These are phyloP conservation scores for Fusarium luffae DNA, from an alignment of 2,329 filamentous ascomycete genomes.

Conservation along the genomic window DNA sequence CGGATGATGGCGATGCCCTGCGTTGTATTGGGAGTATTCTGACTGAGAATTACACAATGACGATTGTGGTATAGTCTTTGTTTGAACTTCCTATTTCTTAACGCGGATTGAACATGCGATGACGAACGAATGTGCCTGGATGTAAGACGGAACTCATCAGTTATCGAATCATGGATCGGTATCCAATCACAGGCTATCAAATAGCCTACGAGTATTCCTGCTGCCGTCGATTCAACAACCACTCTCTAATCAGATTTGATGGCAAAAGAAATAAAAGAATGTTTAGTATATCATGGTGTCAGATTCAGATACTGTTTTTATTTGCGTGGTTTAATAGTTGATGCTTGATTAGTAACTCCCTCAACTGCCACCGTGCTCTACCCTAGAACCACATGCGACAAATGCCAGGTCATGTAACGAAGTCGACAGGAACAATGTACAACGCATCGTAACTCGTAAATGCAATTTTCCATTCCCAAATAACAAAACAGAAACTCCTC, in stretches of 20 bases:
- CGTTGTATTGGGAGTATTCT: not conserved
- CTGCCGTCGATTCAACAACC: not conserved
- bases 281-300: not conserved
- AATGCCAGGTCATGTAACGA: not conserved
- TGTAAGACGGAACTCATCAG: not conserved
- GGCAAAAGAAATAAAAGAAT: not conserved
- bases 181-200: constrained; percentile 5
- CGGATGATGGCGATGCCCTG: not conserved
- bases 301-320: not conserved
- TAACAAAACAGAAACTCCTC: constrained; percentile 10
- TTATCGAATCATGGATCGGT: no score
- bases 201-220: not conserved
- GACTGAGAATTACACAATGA: not conserved
- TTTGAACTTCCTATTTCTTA: not conserved
- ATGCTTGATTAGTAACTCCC: constrained; percentile 1
- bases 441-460: constrained; percentile 34
- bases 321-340: not conserved
- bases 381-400: not conserved
- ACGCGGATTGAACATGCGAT: not conserved
- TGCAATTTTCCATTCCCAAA: constrained; percentile 27
- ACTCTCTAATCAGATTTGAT: not conserved
- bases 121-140: not conserved
- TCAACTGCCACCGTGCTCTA: not conserved
- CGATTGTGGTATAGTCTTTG: not conserved
- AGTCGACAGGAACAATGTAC: not conserved